Evolutionary conservation across 163 green algal species (phyloP).

Genomic region (Chlorella variabilis): DNA sequence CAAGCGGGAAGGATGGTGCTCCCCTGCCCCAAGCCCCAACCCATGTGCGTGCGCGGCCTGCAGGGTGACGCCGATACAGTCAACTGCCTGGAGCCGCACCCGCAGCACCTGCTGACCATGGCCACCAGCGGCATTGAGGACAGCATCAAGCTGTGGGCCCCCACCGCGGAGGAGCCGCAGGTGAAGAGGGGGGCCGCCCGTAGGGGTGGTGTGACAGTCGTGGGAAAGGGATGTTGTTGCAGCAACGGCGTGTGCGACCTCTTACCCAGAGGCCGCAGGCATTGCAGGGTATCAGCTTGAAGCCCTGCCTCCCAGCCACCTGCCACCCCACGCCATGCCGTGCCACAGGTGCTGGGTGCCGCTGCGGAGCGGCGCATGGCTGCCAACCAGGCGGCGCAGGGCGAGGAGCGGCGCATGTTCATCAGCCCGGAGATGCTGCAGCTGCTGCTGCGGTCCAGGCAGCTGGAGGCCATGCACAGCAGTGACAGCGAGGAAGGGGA

Average conservation of each 20-base stretch:
- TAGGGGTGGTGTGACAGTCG: too few species aligned
- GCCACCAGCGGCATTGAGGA: constrained; percentile 60
- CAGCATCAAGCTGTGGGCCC: constrained; percentile 47
- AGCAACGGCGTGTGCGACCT: too few species aligned
- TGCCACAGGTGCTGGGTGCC: constrained; percentile 6
- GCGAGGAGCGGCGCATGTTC: constrained; percentile 11
- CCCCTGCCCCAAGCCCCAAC: too few species aligned
- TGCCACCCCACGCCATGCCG: too few species aligned
- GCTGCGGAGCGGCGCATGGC: neutral
- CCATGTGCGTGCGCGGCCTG: neutral
- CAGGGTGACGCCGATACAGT: constrained; percentile 64
- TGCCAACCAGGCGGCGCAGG: constrained; percentile 15
- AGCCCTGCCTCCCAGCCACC: too few species aligned
- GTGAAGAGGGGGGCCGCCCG: too few species aligned
- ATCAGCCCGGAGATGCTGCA: constrained; percentile 22
- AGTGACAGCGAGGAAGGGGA: neutral
- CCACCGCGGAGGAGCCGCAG: constrained; percentile 31
- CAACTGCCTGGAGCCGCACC: constrained; percentile 83
- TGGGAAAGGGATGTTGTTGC: too few species aligned
- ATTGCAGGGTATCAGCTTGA: too few species aligned
- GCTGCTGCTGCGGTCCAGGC: constrained; percentile 6
- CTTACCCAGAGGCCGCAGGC: too few species aligned
- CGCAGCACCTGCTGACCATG: constrained; percentile 63
- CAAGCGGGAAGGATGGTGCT: too few species aligned
- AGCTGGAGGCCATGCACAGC: neutral